A percentile compares a stretch with the other conserved stretches of the same genome.
Evolutionary conservation across 441 rosid genomes (phyloP).

Genomic region (Mallotus japonicus): DNA sequence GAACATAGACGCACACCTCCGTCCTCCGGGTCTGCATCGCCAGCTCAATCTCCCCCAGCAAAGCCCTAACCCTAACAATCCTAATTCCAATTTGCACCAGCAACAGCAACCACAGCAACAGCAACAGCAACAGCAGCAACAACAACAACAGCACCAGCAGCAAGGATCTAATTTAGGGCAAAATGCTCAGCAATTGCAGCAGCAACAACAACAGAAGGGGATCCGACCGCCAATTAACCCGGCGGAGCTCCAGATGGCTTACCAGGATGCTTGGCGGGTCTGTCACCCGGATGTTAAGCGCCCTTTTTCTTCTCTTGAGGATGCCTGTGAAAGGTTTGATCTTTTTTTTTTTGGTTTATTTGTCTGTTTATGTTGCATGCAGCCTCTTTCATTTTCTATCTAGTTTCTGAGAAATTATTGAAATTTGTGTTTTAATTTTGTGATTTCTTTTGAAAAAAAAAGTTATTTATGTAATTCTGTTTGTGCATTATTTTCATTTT

Average conservation of each 20-base stretch:
- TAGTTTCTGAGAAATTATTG: neutral
- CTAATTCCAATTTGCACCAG: constrained; percentile 29
- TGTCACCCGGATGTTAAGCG: constrained; percentile 89
- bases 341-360: neutral
- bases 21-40: constrained; percentile 53
- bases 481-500: too few relatives aligned
- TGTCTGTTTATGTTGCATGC: neutral
- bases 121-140: constrained; percentile 32
- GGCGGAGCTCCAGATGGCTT: constrained; percentile 82
- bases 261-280: constrained; percentile 94
- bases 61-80: constrained; percentile 33
- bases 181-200: constrained; percentile 34
- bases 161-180: constrained; percentile 35
- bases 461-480: too few relatives aligned
- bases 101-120: constrained; percentile 31
- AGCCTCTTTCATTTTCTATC: constrained; percentile 1
- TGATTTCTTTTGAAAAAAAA: neutral
- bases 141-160: constrained; percentile 31
- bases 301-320: constrained; percentile 81
- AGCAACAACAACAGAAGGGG: constrained; percentile 57
- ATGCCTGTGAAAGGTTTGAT: constrained; percentile 88
- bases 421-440: neutral
- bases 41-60: constrained; percentile 40
- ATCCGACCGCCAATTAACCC: constrained; percentile 63
- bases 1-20: constrained; percentile 67